A percentile compares a stretch with the other conserved stretches of the same genome.
phyloP scores from a whole-genome alignment of 768 basidiomycete species.

The Boletus pseudopeckii region DNA sequence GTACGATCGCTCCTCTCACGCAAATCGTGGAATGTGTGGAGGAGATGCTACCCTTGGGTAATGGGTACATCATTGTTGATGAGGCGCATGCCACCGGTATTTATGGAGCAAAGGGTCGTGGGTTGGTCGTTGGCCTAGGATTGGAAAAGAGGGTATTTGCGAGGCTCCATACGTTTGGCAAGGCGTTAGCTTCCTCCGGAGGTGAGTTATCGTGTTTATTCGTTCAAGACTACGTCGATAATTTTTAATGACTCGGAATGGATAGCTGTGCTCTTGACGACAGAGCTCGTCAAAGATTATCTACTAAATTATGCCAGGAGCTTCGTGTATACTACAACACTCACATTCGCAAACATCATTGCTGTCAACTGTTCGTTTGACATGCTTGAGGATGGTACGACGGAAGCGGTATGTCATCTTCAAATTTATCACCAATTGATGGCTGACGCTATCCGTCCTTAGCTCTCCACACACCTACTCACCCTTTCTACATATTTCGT shows the following conservation, averaged over 20 bases:
- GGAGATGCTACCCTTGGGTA: conserved; percentile 54
- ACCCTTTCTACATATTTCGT: conserved; percentile 31
- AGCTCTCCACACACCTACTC: conserved; percentile 28
- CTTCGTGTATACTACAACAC: conserved; percentile 87
- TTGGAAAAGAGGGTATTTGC: conserved; percentile 70
- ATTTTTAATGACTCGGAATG: neutral
- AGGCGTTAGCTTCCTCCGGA: conserved; percentile 81
- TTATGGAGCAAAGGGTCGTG: conserved; percentile 76
- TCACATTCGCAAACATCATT: conserved; percentile 72
- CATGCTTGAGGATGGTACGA: conserved; percentile 64
- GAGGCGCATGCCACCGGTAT: conserved; percentile 94
- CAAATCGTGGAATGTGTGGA: conserved; percentile 65
- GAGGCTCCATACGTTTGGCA: conserved; percentile 89
- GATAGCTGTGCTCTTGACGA: conserved; percentile 74
- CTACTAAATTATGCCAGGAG: conserved; percentile 90
- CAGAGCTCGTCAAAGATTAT: conserved; percentile 71
- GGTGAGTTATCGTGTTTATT: conserved; percentile 47
- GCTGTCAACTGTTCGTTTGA: conserved; percentile 79
- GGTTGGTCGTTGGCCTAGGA: conserved; percentile 67
- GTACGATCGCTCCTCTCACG: conserved; percentile 75
- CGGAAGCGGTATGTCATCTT: conserved; percentile 41
- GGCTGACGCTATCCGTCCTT: conserved; percentile 29
- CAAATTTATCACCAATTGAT: neutral
- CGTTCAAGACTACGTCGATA: neutral
- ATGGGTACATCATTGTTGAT: conserved; percentile 78